Evolutionary conservation across 805 yeast species (phyloP).

Genomic region (Barnettozyma populi): DNA sequence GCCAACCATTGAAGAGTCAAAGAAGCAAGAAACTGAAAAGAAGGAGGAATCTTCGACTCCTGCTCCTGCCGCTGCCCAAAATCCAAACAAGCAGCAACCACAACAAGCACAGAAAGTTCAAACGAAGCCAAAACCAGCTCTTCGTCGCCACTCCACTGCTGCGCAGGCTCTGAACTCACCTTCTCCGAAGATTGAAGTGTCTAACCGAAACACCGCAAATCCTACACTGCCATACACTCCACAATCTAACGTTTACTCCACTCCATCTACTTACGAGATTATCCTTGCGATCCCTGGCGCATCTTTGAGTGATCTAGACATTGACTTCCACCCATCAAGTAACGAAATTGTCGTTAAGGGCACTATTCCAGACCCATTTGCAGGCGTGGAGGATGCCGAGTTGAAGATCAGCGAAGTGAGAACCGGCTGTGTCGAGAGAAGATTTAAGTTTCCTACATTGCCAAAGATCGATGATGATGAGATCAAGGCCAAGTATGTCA

Average conservation of each 20-base stretch:
- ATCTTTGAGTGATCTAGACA: conserved; percentile 42
- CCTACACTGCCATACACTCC: conserved; percentile 49
- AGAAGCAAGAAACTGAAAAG: background rate
- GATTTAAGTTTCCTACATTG: conserved; percentile 47
- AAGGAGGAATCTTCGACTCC: conserved; percentile 1
- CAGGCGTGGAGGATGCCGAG: conserved; percentile 27
- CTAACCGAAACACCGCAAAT: conserved; percentile 22
- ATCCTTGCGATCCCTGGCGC: conserved; percentile 58
- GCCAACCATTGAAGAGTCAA: background rate
- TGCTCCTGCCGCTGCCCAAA: too few relatives aligned
- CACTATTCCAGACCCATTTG: conserved; percentile 25
- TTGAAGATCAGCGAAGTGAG: conserved; percentile 46
- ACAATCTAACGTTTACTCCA: conserved; percentile 52
- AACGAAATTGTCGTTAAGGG: conserved; percentile 51
- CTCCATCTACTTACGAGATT: conserved; percentile 38
- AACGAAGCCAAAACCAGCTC: conserved; percentile 7
- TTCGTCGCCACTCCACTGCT: conserved; percentile 22
- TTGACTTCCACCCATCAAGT: conserved; percentile 55
- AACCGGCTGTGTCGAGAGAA: conserved; percentile 53
- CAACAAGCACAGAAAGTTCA: background rate
- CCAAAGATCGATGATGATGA: conserved; percentile 49
- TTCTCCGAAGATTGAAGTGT: conserved; percentile 25
- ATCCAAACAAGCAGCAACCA: conserved; percentile 3
- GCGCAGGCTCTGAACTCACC: conserved; percentile 21
- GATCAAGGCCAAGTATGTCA: conserved; percentile 47